A percentile compares a stretch with the other conserved stretches of the same genome.
These are phyloP conservation scores for Tulasnella sp. DNA, from an alignment of 768 basidiomycete genomes.

Conservation along the genomic window DNA sequence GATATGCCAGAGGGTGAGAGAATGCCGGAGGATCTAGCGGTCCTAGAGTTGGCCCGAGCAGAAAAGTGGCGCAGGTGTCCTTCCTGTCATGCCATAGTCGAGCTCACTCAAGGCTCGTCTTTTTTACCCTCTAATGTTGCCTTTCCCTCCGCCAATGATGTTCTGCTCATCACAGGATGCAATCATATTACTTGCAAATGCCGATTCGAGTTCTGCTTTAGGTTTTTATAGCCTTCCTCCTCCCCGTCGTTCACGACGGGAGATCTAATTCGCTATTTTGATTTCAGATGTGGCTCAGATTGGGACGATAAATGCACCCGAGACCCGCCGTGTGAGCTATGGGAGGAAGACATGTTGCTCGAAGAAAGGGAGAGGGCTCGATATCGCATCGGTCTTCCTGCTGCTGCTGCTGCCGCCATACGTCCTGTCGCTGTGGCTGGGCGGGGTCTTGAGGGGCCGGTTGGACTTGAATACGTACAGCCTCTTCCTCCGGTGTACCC, in stretches of 20 bases:
- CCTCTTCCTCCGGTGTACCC: neutral
- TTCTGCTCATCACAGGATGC: too few relatives aligned
- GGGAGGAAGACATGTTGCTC: neutral
- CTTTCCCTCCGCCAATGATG: too few relatives aligned
- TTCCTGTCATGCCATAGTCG: neutral
- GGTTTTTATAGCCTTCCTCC: too few relatives aligned
- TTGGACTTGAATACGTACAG: neutral
- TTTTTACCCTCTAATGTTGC: too few relatives aligned
- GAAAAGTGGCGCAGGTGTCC: neutral
- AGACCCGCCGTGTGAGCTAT: neutral
- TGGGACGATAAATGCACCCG: neutral
- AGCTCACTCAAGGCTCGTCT: neutral
- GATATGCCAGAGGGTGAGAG: neutral
- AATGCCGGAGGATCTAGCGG: neutral
- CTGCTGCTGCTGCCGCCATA: too few relatives aligned
- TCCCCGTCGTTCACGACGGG: too few relatives aligned
- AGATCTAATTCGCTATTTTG: neutral
- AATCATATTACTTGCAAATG: too few relatives aligned
- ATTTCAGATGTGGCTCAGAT: neutral
- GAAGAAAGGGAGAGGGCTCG: neutral
- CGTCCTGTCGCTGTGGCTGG: too few relatives aligned
- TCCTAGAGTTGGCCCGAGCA: neutral
- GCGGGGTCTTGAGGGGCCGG: neutral
- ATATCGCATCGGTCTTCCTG: too few relatives aligned
- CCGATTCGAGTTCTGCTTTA: too few relatives aligned